These are phyloP conservation scores for Backusella tuberculispora DNA, from an alignment of 192 early-diverging fungal species.

Conservation along the genomic window DNA sequence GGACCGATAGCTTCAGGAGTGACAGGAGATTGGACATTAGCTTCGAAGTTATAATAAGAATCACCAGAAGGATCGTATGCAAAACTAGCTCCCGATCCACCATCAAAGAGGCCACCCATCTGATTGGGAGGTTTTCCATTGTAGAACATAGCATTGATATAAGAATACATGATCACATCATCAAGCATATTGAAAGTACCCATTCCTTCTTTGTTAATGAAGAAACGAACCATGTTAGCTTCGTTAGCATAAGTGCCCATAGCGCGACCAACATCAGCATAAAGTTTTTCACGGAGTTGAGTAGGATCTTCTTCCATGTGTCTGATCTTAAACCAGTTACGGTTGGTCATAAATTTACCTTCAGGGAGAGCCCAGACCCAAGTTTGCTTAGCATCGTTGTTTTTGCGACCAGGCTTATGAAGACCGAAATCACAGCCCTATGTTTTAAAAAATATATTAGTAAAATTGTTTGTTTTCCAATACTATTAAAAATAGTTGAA, in stretches of 20 bases:
- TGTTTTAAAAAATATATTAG: background rate
- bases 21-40: slow-evolving; percentile 39
- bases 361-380: slow-evolving; percentile 45
- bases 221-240: slow-evolving; percentile 51
- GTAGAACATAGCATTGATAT: slow-evolving; percentile 46
- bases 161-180: slow-evolving; percentile 49
- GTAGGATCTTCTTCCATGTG: slow-evolving; percentile 56
- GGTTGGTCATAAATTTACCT: slow-evolving; percentile 35
- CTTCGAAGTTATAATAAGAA: slow-evolving; percentile 38
- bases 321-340: slow-evolving; percentile 51
- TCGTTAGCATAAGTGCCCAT: slow-evolving; percentile 50
- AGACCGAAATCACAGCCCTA: slow-evolving; percentile 50
- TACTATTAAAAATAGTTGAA: slow-evolving; percentile 18
- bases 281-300: slow-evolving; percentile 55
- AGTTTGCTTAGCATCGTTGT: slow-evolving; percentile 56
- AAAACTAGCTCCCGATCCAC: slow-evolving; percentile 50
- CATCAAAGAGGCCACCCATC: slow-evolving; percentile 49
- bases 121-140: slow-evolving; percentile 32
- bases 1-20: slow-evolving; percentile 27
- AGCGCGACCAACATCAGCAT: slow-evolving; percentile 45
- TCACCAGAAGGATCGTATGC: slow-evolving; percentile 33
- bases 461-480: background rate
- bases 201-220: slow-evolving; percentile 46
- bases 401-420: slow-evolving; percentile 51
- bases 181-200: slow-evolving; percentile 56